These are phyloP conservation scores for Nicotiana undulata DNA, from an alignment of 257 asterid species.

Conservation along the genomic window DNA sequence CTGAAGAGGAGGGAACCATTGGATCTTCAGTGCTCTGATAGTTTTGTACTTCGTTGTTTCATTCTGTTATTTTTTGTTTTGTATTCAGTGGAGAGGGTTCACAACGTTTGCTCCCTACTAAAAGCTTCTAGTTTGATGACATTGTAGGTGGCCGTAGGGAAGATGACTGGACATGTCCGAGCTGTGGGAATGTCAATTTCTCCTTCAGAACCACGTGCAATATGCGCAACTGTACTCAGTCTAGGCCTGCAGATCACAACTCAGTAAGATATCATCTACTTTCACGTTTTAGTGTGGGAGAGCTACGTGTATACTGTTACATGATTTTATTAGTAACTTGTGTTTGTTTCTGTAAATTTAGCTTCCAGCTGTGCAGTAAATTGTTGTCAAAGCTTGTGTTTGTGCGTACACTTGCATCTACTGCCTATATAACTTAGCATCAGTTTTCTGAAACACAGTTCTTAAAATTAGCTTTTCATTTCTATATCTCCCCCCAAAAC, in stretches of 20 bases:
- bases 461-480: neutral
- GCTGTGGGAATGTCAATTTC: slow-evolving; percentile 85
- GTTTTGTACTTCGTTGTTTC: neutral
- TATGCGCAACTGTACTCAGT: slow-evolving; percentile 85
- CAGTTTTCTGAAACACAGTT: neutral
- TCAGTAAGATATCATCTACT: slow-evolving; percentile 32
- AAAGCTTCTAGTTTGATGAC: slow-evolving; percentile 7
- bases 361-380: neutral
- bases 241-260: slow-evolving; percentile 84
- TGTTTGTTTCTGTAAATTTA: neutral
- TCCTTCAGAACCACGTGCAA: slow-evolving; percentile 88
- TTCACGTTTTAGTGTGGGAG: neutral
- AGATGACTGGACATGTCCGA: slow-evolving; percentile 95
- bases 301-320: neutral
- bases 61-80: neutral
- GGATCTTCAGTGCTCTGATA: neutral
- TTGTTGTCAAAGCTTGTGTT: neutral
- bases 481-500: neutral
- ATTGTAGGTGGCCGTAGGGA: slow-evolving; percentile 81
- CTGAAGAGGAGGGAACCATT: neutral
- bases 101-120: neutral
- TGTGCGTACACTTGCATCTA: neutral
- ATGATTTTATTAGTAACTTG: neutral
- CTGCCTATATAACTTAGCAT: neutral
- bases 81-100: slow-evolving; percentile 1